Base-by-base conservation (phyloP, 768 basidiomycete genomes). In the Ephemerocybe angulata region DNA sequence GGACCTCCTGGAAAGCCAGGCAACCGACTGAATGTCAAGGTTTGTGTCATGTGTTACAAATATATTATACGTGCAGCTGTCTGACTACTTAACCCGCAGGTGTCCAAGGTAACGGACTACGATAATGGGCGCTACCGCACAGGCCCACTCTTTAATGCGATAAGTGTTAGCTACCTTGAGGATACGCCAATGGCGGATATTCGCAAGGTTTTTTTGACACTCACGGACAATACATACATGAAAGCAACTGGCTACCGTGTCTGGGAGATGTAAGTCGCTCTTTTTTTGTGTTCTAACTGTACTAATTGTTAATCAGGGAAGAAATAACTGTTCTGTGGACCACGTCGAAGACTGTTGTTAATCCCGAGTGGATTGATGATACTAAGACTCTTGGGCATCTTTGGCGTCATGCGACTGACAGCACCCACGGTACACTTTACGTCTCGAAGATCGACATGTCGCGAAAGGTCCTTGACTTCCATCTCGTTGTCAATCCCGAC, bases 111-210 rank as follows among this genome's bases (percentile, higher is more conserved):
- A 10, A 51, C 50, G 4, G 50, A 51, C 25, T 27, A 51, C 21
- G 50, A 51, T 27, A 38, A 38, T n/a, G 50, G 50, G 8, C 35
- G 38, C 13, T 51, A 51, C 25, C 50, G 50, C 3, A n/a, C 50
- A 15, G 50, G 50, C 2, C 50, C 50, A 3, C 11, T 10, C 19
- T 51, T 51, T 24, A 17, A 51, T 38, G 30, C 50, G 3, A 19
- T 25, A 3, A 15, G 19, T 3, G 17, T 15, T 4, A n/a, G 5
- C 17, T 38, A 51, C 8, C 17, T 28, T 24, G 31, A 35, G 31
- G 50, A 35, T 22, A 38, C 30, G 10, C 50, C 31, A 6, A 22
- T 22, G 17, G 7, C 21, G 7, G 31, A 51, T 15, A 11, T 51
- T 2, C n/a, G 5, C 11, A 29, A 22, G 21, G 21, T 43, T 7